Conservation (phyloP, 78 protist species). For the Isochrysis galbana region DNA sequence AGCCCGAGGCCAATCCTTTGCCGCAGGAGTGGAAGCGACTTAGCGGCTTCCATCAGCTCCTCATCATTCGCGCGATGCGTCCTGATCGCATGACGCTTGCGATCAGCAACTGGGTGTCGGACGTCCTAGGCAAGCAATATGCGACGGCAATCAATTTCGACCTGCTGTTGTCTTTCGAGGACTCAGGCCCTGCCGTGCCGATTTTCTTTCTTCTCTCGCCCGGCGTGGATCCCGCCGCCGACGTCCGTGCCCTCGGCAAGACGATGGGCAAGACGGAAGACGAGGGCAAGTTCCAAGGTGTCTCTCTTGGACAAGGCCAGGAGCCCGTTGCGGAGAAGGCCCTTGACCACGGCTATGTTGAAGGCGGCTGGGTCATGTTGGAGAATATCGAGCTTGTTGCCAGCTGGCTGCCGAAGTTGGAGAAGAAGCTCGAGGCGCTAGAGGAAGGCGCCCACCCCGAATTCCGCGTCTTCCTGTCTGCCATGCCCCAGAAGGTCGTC, state of each 20-base stretch:
- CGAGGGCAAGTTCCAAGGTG: conserved; percentile 41
- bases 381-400: conserved; percentile 81
- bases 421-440: conserved; percentile 68
- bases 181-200: conserved; percentile 60
- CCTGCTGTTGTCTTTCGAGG: conserved; percentile 52
- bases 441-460: conserved; percentile 19
- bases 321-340: conserved; percentile 76
- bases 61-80: conserved; percentile 75
- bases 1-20: conserved; percentile 77
- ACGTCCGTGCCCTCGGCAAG: conserved; percentile 66
- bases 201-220: conserved; percentile 86
- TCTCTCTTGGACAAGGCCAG: conserved; percentile 92
- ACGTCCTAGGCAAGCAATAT: background rate
- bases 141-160: conserved; percentile 4
- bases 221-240: conserved; percentile 85
- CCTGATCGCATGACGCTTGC: conserved; percentile 84
- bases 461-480: conserved; percentile 80
- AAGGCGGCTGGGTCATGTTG: conserved; percentile 84
- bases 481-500: conserved; percentile 48
- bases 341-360: background rate
- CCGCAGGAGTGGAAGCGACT: conserved; percentile 85
- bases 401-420: conserved; percentile 73
- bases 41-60: conserved; percentile 50
- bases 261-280: conserved; percentile 47
- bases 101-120: conserved; percentile 52